Evolutionary conservation across 768 basidiomycete species (phyloP), one percentile per base, ranked within the genome.

Genomic region (Podaxis mareebaensis): DNA sequence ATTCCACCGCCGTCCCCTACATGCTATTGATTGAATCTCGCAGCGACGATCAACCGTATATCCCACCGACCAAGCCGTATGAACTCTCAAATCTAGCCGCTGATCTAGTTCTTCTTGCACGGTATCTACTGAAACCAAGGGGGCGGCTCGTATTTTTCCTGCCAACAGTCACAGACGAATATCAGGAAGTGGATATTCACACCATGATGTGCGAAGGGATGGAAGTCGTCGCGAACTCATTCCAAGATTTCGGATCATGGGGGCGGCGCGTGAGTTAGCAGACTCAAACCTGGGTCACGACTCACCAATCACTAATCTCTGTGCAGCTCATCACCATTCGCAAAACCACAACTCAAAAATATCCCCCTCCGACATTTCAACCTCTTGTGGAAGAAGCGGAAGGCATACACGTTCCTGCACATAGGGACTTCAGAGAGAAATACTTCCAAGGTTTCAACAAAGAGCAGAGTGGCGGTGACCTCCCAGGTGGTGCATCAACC

Each of bases 101-200:
- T 13, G 96, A 97, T 71, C 87, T 99, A 13, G 86, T 98, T 30
- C 71, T 88, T 15, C 82, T 95, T 49, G 86, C 94, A 2, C 84
- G 95, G 57, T 93, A 91, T 73, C 77, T 97, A 28, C 83, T 99
- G 30, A 93, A 87, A 66, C 93, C 93, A 0, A 82, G 81, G 24
- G 97, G 97, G 12, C 80, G 97, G 44, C 83, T 99, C 15, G 96
- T 99, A 3, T 99, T 97, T 77, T 99, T 98, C 78, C 81, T 99
- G 22, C 94, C 94, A 0, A 96, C 94, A 0, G 91, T 96, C 22
- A 93, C 86, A 12, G 95, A 96, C 53, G 91, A 95, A 46, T 99
- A 96, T 70, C 85, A 90, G 64, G 91, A 92, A 67, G 77, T 97
- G 1, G 97, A 99, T 70, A 79, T 99, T 8, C 82, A 90, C 33